A percentile compares a stretch with the other conserved stretches of the same genome.
Evolutionary conservation across 2,329 filamentous ascomycete genomes (phyloP).

Genomic region (Xylaria sp.): DNA sequence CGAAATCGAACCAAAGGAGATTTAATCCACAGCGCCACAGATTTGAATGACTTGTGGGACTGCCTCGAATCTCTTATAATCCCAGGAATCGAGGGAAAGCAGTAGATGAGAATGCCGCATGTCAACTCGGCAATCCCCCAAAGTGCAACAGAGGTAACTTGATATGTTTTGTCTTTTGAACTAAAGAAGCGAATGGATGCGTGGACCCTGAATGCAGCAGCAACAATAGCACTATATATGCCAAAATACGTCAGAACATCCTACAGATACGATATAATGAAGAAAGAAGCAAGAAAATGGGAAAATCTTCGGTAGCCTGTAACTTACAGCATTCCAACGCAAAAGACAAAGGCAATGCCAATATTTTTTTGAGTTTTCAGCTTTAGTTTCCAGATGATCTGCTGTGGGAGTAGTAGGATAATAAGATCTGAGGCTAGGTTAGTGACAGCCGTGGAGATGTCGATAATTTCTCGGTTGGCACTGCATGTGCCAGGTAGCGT

Average conservation of each 20-base stretch:
- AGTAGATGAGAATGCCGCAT: slow-evolving; percentile 29
- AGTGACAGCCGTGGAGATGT: slow-evolving; percentile 18
- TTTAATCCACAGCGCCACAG: too few relatives aligned
- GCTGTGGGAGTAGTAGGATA: slow-evolving; percentile 34
- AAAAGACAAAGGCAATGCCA: slow-evolving; percentile 32
- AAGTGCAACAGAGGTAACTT: slow-evolving; percentile 4
- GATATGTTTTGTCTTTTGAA: slow-evolving; percentile 25
- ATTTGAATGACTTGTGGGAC: too few relatives aligned
- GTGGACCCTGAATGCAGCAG: slow-evolving; percentile 14
- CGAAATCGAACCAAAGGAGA: too few relatives aligned
- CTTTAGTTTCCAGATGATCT: slow-evolving; percentile 36
- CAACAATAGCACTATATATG: slow-evolving; percentile 19
- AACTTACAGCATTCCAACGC: slow-evolving; percentile 29
- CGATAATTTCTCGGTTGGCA: slow-evolving; percentile 10
- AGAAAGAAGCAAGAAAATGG: not conserved
- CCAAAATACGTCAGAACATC: not conserved
- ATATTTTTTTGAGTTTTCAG: slow-evolving; percentile 30
- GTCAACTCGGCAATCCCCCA: slow-evolving; percentile 33
- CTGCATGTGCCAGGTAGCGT: slow-evolving; percentile 23
- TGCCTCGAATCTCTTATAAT: slow-evolving; percentile 12
- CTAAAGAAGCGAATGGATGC: slow-evolving; percentile 15
- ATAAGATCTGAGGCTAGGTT: slow-evolving; percentile 32
- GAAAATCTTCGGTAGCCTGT: too few relatives aligned
- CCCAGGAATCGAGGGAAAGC: slow-evolving; percentile 26
- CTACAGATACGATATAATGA: not conserved